Conservation (phyloP, 2,329 filamentous ascomycete species). For the Exophiala sp. region DNA sequence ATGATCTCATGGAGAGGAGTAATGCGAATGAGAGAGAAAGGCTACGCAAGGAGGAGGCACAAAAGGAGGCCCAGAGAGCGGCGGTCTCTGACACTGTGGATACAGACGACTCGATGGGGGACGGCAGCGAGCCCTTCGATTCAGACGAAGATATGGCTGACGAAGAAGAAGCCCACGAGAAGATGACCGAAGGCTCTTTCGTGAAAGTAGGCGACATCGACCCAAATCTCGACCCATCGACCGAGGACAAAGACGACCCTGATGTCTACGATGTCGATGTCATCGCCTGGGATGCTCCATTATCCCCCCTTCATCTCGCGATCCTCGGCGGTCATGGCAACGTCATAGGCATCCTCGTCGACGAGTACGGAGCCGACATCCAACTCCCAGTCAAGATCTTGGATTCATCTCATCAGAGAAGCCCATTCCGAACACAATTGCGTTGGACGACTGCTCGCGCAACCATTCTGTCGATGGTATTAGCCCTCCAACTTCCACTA, state of each 20-base stretch:
- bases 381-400: constrained; percentile 69
- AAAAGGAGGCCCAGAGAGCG: constrained; percentile 24
- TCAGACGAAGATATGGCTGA: constrained; percentile 41
- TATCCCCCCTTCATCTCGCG: constrained; percentile 73
- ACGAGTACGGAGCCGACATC: constrained; percentile 72
- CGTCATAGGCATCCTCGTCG: constrained; percentile 65
- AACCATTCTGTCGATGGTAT: constrained; percentile 66
- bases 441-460: constrained; percentile 43
- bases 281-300: constrained; percentile 73
- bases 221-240: constrained; percentile 41
- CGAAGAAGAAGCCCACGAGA: constrained; percentile 40
- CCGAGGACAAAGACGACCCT: constrained; percentile 61
- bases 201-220: constrained; percentile 57
- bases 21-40: constrained; percentile 68
- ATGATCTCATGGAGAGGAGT: constrained; percentile 69
- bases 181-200: constrained; percentile 66
- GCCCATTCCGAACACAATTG: too few species aligned
- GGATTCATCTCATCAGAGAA: constrained; percentile 32
- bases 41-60: constrained; percentile 30
- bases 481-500: constrained; percentile 63
- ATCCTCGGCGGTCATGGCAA: constrained; percentile 69
- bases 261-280: constrained; percentile 78
- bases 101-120: constrained; percentile 17
- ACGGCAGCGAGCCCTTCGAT: constrained; percentile 33
- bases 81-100: constrained; percentile 7